Base-by-base conservation (phyloP, 345 rosid species). In the Pugionium dolabratum region DNA sequence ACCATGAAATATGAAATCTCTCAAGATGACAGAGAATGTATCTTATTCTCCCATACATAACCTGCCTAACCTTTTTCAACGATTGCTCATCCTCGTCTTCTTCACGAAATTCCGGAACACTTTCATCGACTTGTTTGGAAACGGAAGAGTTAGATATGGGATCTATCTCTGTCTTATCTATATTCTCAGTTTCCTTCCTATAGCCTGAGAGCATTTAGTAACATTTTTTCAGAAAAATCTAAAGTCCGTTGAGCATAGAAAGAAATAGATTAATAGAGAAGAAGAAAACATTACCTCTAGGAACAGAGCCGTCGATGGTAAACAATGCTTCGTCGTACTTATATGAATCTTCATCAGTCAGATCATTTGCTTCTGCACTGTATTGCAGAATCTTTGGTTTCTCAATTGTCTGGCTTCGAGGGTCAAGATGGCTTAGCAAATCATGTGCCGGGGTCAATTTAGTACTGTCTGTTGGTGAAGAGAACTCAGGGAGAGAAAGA, bases 401-500 rank as follows among this genome's bases (percentile, higher is more conserved):
- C 55, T 71, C 62, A 5, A 67, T 51, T 58, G 53, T 57, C 50
- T 66, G 78, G 69, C 63, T 71, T 42, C 55, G 48, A 79, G 59
- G 76, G 66, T 73, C 53, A 52, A 27, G 64, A 67, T 18, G 18
- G 18, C 18, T 18, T 18, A 18, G 18, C 18, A 45, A 59, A 25
- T 45, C 67, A 66, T 60, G 28, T 25, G 8, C 18, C 1, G 69
- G 64, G 59, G 25, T 82, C 62, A 78, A 69, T 63, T 76, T 78
- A 39, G 99, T 91, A 76, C 91, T 90, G 26, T 75, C 77, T 60
- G 73, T 30, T 35, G 93, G 91, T 39, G 96, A 85, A 59, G 54
- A 65, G 70, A 82, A 84, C 40, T 90, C 95, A 36, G 96, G 87
- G 58, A 88, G 87, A 43, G 91, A 80, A 41, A 94, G 95, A 78